Conservation (phyloP, 805 yeast genomes). For the Cyberlindnera saturnus region DNA sequence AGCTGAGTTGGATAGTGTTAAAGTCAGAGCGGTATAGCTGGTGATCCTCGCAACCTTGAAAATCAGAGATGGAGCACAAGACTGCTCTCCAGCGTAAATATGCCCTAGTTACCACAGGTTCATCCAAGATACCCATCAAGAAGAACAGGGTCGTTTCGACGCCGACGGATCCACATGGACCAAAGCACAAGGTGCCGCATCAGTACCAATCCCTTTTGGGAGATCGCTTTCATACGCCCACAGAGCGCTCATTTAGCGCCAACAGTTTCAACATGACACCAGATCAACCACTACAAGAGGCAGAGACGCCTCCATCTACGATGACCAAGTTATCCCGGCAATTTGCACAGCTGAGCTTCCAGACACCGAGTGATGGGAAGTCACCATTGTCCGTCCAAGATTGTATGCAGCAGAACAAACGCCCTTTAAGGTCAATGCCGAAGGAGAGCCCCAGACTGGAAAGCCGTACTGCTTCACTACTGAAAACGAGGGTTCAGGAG, state of each 20-base stretch:
- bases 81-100: not conserved
- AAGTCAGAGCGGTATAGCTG: too few relatives aligned
- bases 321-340: constrained; percentile 12
- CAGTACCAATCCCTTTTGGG: not conserved
- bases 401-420: not conserved
- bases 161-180: not conserved
- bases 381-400: not conserved
- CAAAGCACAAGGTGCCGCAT: not conserved
- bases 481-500: constrained; percentile 2
- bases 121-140: not conserved
- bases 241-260: too few relatives aligned
- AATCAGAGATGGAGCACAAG: too few relatives aligned
- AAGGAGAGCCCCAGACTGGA: constrained; percentile 1
- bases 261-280: not conserved
- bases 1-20: too few relatives aligned
- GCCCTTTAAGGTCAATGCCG: not conserved
- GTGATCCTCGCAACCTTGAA: too few relatives aligned
- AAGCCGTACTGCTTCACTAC: constrained; percentile 5
- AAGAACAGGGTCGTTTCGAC: not conserved
- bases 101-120: not conserved
- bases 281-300: not conserved
- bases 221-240: too few relatives aligned
- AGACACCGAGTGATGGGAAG: constrained; percentile 4
- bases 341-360: constrained; percentile 9
- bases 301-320: constrained; percentile 13